Conservation (phyloP, 306 rosid genomes). For the Hippophae tibetana region DNA sequence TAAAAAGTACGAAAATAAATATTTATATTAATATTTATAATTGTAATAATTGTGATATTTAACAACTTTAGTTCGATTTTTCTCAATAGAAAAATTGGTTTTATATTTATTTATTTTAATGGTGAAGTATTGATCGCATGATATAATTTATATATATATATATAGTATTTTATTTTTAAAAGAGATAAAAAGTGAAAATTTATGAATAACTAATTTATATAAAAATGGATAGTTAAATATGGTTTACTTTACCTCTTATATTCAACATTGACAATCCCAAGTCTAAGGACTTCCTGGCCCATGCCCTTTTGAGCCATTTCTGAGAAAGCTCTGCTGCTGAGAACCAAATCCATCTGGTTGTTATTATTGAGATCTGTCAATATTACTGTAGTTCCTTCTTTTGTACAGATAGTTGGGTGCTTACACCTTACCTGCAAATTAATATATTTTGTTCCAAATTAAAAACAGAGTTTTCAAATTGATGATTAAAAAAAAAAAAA, state of each 20-base stretch:
- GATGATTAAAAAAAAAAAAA: background rate
- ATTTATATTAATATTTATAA: too few species aligned
- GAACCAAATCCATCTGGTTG: conserved; percentile 56
- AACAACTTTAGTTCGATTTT: too few species aligned
- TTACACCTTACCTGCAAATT: conserved; percentile 68
- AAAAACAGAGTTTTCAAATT: background rate
- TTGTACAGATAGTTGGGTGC: conserved; percentile 36
- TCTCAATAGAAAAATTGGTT: too few species aligned
- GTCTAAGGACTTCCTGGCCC: conserved; percentile 36
- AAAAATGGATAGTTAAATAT: background rate
- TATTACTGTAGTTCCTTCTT: conserved; percentile 47
- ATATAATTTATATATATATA: too few species aligned
- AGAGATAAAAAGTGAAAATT: too few species aligned
- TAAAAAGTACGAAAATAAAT: too few species aligned
- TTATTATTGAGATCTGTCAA: conserved; percentile 56
- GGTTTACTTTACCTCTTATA: conserved; percentile 49
- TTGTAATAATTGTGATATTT: too few species aligned
- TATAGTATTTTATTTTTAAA: too few species aligned
- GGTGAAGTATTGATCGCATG: too few species aligned
- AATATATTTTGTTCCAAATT: background rate
- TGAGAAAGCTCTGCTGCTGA: conserved; percentile 58
- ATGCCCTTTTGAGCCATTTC: conserved; percentile 56
- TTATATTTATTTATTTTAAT: too few species aligned
- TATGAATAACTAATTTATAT: too few species aligned
- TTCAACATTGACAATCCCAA: conserved; percentile 65